phyloP scores from a whole-genome alignment of 2,329 filamentous ascomycete species.

The Furcasterigmium sp. region DNA sequence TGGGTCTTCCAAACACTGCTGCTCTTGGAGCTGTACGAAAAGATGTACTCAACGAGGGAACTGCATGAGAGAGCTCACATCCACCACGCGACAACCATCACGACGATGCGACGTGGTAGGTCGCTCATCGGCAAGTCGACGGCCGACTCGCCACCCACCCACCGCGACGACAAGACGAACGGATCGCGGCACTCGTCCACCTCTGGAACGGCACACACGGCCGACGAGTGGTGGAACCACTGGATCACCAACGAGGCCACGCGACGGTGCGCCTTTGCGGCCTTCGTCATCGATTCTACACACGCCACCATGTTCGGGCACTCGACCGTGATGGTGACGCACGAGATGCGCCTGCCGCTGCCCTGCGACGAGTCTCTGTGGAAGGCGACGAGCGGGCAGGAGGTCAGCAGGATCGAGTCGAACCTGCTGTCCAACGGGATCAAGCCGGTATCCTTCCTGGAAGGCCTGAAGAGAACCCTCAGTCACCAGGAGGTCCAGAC shows the following conservation, averaged over 20 bases:
- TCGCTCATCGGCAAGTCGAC: conserved; percentile 83
- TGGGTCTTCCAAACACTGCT: conserved; percentile 94
- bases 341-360: conserved; percentile 86
- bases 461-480: conserved; percentile 83
- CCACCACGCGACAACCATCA: conserved; percentile 92
- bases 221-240: conserved; percentile 89
- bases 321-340: conserved; percentile 92
- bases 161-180: conserved; percentile 53
- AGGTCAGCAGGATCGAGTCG: conserved; percentile 79
- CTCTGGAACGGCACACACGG: conserved; percentile 59
- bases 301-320: conserved; percentile 98
- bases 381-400: conserved; percentile 81
- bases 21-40: conserved; percentile 89
- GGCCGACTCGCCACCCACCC: conserved; percentile 76
- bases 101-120: conserved; percentile 88
- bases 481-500: conserved; percentile 82
- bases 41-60: conserved; percentile 91
- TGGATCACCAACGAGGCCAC: conserved; percentile 96
- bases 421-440: conserved; percentile 76
- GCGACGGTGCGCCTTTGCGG: conserved; percentile 82
- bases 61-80: conserved; percentile 94
- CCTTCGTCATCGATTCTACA: conserved; percentile 91
- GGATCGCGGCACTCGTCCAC: conserved; percentile 54
- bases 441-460: conserved; percentile 81
- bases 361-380: conserved; percentile 92